A percentile compares a stretch with the other conserved stretches of the same genome.
Conservation (phyloP, 805 yeast species). For the Yamadazyma paraphyllophila region DNA sequence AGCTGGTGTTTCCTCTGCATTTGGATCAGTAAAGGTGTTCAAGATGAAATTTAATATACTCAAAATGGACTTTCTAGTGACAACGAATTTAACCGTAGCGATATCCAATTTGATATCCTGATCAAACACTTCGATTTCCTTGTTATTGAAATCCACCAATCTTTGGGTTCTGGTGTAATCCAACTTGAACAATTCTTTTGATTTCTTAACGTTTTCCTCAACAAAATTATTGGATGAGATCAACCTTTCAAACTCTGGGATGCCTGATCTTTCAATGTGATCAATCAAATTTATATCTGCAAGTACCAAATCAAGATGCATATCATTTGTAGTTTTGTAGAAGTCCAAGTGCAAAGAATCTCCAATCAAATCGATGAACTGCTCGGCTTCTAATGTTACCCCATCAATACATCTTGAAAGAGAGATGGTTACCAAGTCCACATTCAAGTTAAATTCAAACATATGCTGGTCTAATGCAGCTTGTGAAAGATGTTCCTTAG, state of each 20-base stretch:
- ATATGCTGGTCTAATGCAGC: conserved; percentile 48
- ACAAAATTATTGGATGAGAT: conserved; percentile 61
- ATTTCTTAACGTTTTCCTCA: conserved; percentile 16
- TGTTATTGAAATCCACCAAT: conserved; percentile 51
- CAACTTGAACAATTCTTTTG: conserved; percentile 53
- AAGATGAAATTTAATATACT: conserved; percentile 77
- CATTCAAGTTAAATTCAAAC: conserved; percentile 71
- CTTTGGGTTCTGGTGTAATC: conserved; percentile 60
- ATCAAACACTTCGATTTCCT: conserved; percentile 67
- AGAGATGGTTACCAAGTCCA: conserved; percentile 60
- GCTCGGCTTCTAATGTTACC: conserved; percentile 57
- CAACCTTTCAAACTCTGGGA: conserved; percentile 63
- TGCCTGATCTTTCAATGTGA: conserved; percentile 60
- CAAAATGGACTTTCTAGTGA: conserved; percentile 75
- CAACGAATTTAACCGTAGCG: conserved; percentile 72
- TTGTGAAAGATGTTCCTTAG: conserved; percentile 10
- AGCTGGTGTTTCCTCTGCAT: conserved; percentile 62
- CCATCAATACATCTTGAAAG: conserved; percentile 67
- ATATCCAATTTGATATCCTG: conserved; percentile 70
- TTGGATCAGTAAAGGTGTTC: conserved; percentile 86
- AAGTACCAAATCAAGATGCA: conserved; percentile 65
- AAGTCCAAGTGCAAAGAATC: conserved; percentile 61
- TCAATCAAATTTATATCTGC: conserved; percentile 72
- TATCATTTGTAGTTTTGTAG: conserved; percentile 54
- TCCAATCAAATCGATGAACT: conserved; percentile 71